Conservation (phyloP, 2,329 filamentous ascomycete species). For the Xylogone sp. region DNA sequence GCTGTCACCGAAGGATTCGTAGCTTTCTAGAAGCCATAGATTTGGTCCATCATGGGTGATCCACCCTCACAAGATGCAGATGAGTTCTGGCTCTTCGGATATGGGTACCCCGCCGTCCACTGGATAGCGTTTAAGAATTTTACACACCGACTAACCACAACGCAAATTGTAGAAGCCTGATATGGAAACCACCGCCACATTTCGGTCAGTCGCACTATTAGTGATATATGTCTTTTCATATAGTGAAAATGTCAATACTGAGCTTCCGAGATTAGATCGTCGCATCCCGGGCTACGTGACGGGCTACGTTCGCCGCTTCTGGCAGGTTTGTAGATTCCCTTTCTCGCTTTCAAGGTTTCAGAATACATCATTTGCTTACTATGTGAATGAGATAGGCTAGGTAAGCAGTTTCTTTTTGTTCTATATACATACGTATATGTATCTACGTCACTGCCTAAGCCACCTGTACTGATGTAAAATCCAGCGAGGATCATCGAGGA, state of each 20-base stretch:
- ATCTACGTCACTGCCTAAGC: not conserved
- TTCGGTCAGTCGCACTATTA: slow-evolving; percentile 60
- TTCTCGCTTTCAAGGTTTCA: slow-evolving; percentile 9
- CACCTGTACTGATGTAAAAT: not conserved
- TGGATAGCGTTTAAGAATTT: not conserved
- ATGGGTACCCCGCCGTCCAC: slow-evolving; percentile 63
- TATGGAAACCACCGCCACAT: slow-evolving; percentile 97
- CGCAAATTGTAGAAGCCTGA: slow-evolving; percentile 65
- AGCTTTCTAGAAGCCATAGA: not conserved
- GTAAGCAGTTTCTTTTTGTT: slow-evolving; percentile 19
- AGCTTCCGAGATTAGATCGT: slow-evolving; percentile 55
- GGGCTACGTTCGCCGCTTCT: slow-evolving; percentile 92
- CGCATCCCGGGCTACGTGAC: slow-evolving; percentile 86
- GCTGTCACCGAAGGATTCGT: not conserved
- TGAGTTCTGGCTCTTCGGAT: slow-evolving; percentile 96
- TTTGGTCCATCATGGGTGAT: not conserved
- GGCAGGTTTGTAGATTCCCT: slow-evolving; percentile 69
- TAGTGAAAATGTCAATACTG: not conserved
- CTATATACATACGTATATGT: slow-evolving; percentile 4
- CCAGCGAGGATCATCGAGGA: slow-evolving; percentile 88
- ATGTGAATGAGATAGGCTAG: slow-evolving; percentile 23
- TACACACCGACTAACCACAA: slow-evolving; percentile 1
- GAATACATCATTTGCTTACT: slow-evolving; percentile 4
- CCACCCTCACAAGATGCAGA: slow-evolving; percentile 3
- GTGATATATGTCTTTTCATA: not conserved